Evolutionary conservation across 345 rosid species (phyloP).

Genomic region (Anacardium occidentale): DNA sequence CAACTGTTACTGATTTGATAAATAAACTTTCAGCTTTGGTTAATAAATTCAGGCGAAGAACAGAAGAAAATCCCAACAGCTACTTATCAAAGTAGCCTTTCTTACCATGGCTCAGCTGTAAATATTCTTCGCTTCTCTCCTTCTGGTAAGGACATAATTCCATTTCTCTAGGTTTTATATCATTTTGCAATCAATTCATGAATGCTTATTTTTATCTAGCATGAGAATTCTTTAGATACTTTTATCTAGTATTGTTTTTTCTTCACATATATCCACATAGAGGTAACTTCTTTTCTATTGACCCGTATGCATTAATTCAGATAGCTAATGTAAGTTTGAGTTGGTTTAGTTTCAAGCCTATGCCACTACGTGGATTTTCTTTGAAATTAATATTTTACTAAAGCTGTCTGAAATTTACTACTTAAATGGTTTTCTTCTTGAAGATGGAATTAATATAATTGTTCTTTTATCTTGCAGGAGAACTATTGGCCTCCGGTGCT

Average conservation of each 20-base stretch:
- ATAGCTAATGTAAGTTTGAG: background rate
- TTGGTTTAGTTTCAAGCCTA: background rate
- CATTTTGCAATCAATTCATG: background rate
- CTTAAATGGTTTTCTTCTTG: background rate
- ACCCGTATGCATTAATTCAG: no score
- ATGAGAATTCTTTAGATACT: background rate
- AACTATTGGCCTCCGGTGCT: slow-evolving; percentile 92
- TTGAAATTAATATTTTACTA: background rate
- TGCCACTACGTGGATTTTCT: background rate
- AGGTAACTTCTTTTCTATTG: background rate
- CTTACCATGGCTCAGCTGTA: slow-evolving; percentile 76
- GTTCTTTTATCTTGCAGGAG: slow-evolving; percentile 52
- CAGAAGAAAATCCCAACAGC: slow-evolving; percentile 70
- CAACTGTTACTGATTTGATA: slow-evolving; percentile 4
- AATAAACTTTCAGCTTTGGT: slow-evolving; percentile 60
- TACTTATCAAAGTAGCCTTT: slow-evolving; percentile 69
- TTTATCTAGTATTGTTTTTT: background rate
- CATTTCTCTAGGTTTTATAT: background rate
- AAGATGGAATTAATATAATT: background rate
- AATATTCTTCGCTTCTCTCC: slow-evolving; percentile 82
- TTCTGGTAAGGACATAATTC: slow-evolving; percentile 48
- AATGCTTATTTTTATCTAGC: no score
- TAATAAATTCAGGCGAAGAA: slow-evolving; percentile 46
- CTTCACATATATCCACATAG: background rate
- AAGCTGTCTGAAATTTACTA: background rate